Base-by-base conservation (phyloP, 352 stramenopile genomes). In the Phytophthora pisi region DNA sequence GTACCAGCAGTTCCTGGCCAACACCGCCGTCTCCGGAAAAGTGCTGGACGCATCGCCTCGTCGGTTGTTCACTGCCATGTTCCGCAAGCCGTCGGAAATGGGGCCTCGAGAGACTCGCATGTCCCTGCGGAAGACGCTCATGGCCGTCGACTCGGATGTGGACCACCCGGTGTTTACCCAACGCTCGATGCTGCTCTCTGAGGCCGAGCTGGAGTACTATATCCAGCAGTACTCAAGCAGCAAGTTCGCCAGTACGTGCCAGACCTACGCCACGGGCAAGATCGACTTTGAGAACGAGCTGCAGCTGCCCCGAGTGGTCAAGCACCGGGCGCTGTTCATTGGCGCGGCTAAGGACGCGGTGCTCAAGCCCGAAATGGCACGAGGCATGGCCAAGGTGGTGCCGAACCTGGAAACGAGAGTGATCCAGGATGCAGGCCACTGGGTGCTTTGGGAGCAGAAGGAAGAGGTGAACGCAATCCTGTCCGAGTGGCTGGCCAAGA, bases 171-270 rank as follows among this genome's bases (percentile, higher is more conserved):
- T 82, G 11, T 88, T 77, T 65, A 75, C 65, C 6, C 57, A 81
- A 45, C 69, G 71, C 7, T 86, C 74, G 40, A 36, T 63, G 10
- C 5, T 89, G 51, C 45, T 89, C 15, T 75, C 66, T 3, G 62
- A 86, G 34, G 68, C 73, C 13, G 81, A 89, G 36, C 57, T 87
- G 16, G 34, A 84, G 9, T 84, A 82, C 51, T 87, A 87, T 57
- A 62, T 87, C 9, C 26, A 74, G 18, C 56, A 77, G 53, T 87
- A 81, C 72, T 66, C 61, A 0, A 18, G 28, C 40, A 78, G 56
- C 53, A 80, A 78, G 50, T 89, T 87, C 52, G 51, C 63, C 2
- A 72, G 67, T 16, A 30, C 66, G 3, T 75, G 71, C 28, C 72
- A 79, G 51, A 79, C 64, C 24, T 88, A 88, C 68, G 69, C 60